A percentile compares a stretch with the other conserved stretches of the same genome.
These are phyloP conservation scores for Irpex rosettiformis DNA, from an alignment of 1,284 basidiomycete genomes.

Conservation along the genomic window DNA sequence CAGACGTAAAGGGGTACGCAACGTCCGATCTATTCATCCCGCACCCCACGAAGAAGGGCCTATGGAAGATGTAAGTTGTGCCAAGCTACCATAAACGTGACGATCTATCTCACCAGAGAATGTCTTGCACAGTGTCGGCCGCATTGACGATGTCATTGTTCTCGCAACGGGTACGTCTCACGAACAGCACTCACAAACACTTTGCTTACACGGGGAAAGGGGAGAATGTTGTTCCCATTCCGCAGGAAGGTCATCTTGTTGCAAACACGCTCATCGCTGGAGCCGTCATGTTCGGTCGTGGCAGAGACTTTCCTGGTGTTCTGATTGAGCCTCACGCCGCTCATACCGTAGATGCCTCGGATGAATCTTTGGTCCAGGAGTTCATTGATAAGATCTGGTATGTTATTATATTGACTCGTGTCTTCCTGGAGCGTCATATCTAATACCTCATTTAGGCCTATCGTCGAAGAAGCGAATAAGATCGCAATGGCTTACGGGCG, in stretches of 20 bases:
- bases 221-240: constrained; percentile 27
- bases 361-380: constrained; percentile 4
- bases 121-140: constrained; percentile 18
- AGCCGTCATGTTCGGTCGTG: constrained; percentile 23
- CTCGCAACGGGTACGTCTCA: constrained; percentile 16
- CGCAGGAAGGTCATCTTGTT: constrained; percentile 27
- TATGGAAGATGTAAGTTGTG: constrained; percentile 17
- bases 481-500: constrained; percentile 35
- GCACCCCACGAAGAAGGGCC: constrained; percentile 18
- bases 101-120: constrained; percentile 5
- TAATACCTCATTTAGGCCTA: background rate
- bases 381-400: constrained; percentile 15
- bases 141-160: constrained; percentile 21
- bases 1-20: constrained; percentile 14
- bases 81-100: background rate
- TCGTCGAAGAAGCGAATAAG: constrained; percentile 31
- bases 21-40: constrained; percentile 15
- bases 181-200: background rate
- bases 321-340: constrained; percentile 19
- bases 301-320: constrained; percentile 18
- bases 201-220: constrained; percentile 4
- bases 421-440: background rate
- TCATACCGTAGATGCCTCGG: constrained; percentile 1
- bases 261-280: constrained; percentile 27
- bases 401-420: constrained; percentile 4